A percentile compares a stretch with the other conserved stretches of the same genome.
Evolutionary conservation across 805 yeast genomes (phyloP).

Genomic region (Peterozyma toletana): DNA sequence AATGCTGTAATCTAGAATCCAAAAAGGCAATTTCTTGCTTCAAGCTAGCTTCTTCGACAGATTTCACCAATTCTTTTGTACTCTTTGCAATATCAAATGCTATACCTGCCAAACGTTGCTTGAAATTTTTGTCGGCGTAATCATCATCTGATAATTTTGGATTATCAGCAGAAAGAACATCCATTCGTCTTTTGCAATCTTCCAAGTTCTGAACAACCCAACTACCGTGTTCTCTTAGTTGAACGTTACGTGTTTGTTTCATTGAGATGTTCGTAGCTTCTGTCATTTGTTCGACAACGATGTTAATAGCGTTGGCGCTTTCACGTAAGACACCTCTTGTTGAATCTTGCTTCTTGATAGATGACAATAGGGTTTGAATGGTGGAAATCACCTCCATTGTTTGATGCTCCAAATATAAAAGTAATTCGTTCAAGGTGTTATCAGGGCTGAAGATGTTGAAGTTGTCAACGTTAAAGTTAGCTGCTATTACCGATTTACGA

Average conservation of each 20-base stretch:
- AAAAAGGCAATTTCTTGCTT: slow-evolving; percentile 79
- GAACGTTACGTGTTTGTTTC: slow-evolving; percentile 81
- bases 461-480: slow-evolving; percentile 61
- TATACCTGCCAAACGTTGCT: slow-evolving; percentile 91
- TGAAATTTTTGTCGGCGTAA: slow-evolving; percentile 81
- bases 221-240: slow-evolving; percentile 81
- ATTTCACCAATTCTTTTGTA: slow-evolving; percentile 91
- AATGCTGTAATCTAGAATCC: slow-evolving; percentile 50
- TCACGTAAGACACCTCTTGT: slow-evolving; percentile 67
- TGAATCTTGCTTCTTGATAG: slow-evolving; percentile 71
- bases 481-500: slow-evolving; percentile 41
- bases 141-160: slow-evolving; percentile 40
- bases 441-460: slow-evolving; percentile 85
- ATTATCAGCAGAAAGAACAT: slow-evolving; percentile 45
- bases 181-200: slow-evolving; percentile 84
- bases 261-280: slow-evolving; percentile 82
- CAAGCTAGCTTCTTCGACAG: slow-evolving; percentile 90
- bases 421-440: slow-evolving; percentile 76
- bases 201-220: slow-evolving; percentile 85
- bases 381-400: slow-evolving; percentile 88
- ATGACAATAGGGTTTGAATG: slow-evolving; percentile 71
- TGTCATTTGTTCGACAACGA: slow-evolving; percentile 79
- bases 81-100: slow-evolving; percentile 96
- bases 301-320: slow-evolving; percentile 70
- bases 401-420: slow-evolving; percentile 85